These are phyloP conservation scores for Spinacia oleracea DNA, from an alignment of 179 eudicot genomes.

Conservation along the genomic window DNA sequence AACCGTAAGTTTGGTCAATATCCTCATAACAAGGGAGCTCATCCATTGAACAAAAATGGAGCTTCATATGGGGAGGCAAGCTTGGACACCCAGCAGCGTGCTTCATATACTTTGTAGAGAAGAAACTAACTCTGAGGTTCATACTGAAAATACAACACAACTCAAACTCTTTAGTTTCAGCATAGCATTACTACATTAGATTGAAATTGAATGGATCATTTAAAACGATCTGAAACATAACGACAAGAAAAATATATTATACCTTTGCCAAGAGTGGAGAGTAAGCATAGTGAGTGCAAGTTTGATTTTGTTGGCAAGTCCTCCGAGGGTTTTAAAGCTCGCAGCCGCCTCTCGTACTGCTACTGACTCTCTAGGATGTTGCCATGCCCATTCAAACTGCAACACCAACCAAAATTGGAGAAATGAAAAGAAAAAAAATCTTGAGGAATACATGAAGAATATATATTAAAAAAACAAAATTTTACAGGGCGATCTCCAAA, in stretches of 20 bases:
- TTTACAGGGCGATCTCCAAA: not conserved
- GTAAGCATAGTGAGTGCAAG: slow-evolving; percentile 80
- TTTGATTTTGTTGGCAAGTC: slow-evolving; percentile 79
- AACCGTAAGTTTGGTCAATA: not conserved
- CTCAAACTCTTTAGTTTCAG: not conserved
- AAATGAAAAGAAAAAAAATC: not conserved
- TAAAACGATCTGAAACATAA: not conserved
- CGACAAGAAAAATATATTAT: not conserved
- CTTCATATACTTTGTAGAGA: slow-evolving; percentile 71
- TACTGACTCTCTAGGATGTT: slow-evolving; percentile 76
- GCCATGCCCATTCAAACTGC: slow-evolving; percentile 99
- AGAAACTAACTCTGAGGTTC: slow-evolving; percentile 73
- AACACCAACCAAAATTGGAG: not conserved
- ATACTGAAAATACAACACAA: slow-evolving; percentile 40
- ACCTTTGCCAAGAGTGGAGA: slow-evolving; percentile 79
- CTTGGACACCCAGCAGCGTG: slow-evolving; percentile 61
- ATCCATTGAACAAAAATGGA: slow-evolving; percentile 66
- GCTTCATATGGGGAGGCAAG: slow-evolving; percentile 69
- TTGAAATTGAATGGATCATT: not conserved
- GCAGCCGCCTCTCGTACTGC: slow-evolving; percentile 69
- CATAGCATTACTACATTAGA: not conserved
- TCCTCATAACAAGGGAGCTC: slow-evolving; percentile 72
- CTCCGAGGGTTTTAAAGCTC: slow-evolving; percentile 62
- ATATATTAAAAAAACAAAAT: not conserved
- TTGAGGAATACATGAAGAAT: no score